These are phyloP conservation scores for Sparassis latifolia DNA, from an alignment of 1,284 basidiomycete species.

Conservation along the genomic window DNA sequence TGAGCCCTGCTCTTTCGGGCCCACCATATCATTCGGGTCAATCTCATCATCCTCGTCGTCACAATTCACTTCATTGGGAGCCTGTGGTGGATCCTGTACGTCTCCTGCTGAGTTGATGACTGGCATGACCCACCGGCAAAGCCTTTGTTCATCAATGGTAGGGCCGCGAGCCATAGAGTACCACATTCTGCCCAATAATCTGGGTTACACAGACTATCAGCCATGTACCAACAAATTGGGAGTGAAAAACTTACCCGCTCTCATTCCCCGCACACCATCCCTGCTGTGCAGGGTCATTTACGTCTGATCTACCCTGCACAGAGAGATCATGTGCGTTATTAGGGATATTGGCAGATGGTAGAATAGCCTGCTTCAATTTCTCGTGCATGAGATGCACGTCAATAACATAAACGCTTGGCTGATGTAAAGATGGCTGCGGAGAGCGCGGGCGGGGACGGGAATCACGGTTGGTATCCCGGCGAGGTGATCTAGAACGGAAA, in stretches of 20 bases:
- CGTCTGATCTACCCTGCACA: conserved; percentile 9
- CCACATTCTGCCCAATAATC: conserved; percentile 23
- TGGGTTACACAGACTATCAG: conserved; percentile 2
- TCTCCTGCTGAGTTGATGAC: conserved; percentile 1
- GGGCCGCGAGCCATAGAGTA: conserved; percentile 18
- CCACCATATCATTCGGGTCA: conserved; percentile 20
- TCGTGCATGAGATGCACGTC: conserved; percentile 24
- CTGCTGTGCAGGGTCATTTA: conserved; percentile 1
- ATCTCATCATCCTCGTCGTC: conserved; percentile 12
- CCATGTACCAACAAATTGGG: not conserved
- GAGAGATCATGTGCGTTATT: conserved; percentile 12
- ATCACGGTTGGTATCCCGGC: conserved; percentile 5
- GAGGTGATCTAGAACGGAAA: conserved; percentile 21
- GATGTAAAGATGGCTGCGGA: conserved; percentile 5
- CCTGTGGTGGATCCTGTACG: not conserved
- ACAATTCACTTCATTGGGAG: not conserved
- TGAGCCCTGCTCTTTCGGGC: no score
- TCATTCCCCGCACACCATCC: conserved; percentile 29
- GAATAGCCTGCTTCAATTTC: conserved; percentile 15
- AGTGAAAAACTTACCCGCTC: conserved; percentile 22
- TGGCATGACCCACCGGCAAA: conserved; percentile 6
- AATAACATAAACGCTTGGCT: conserved; percentile 21
- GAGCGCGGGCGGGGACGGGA: conserved; percentile 11
- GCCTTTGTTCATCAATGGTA: conserved; percentile 24
- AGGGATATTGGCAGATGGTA: conserved; percentile 6